A percentile compares a stretch with the other conserved stretches of the same genome.
Conservation (phyloP, 768 basidiomycete species). For the Sutorius australiensis region DNA sequence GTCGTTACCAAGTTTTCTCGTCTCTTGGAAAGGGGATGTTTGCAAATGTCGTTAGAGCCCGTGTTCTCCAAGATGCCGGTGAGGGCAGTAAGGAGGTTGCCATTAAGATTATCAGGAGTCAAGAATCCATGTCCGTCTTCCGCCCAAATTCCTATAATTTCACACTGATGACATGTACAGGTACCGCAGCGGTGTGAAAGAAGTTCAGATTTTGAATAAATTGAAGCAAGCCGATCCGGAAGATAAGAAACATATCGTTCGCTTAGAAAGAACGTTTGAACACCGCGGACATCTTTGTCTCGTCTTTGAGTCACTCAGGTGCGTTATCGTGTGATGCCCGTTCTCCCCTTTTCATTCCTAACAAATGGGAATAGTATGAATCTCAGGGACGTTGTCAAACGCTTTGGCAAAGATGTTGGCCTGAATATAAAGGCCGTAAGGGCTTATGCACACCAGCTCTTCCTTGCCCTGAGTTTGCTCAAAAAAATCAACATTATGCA, state of each 20-base stretch:
- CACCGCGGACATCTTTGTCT: conserved; percentile 95
- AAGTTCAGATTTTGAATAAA: conserved; percentile 84
- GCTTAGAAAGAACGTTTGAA: conserved; percentile 93
- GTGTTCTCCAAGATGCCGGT: conserved; percentile 64
- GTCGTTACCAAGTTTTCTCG: conserved; percentile 91
- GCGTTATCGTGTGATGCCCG: conserved; percentile 16
- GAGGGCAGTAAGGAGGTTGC: conserved; percentile 76
- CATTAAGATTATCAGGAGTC: conserved; percentile 93
- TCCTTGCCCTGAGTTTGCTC: conserved; percentile 79
- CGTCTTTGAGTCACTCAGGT: conserved; percentile 95
- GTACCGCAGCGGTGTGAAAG: conserved; percentile 94
- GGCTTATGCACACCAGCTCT: conserved; percentile 97
- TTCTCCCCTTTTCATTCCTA: conserved; percentile 12
- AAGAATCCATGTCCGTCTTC: conserved; percentile 87
- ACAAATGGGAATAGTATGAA: conserved; percentile 70
- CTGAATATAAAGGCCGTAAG: conserved; percentile 95
- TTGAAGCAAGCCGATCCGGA: conserved; percentile 88
- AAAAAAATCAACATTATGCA: conserved; percentile 94
- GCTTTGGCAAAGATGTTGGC: conserved; percentile 97
- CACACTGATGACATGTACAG: conserved; percentile 38
- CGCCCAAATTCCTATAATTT: not conserved
- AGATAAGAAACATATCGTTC: conserved; percentile 93
- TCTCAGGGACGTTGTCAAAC: conserved; percentile 93
- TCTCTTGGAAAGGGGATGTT: conserved; percentile 99
- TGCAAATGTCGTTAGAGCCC: conserved; percentile 90